Percentiles rank a stretch among this genome's conserved stretches.
Conservation (phyloP, 768 basidiomycete species). For the Suillus fuscotomentosus region DNA sequence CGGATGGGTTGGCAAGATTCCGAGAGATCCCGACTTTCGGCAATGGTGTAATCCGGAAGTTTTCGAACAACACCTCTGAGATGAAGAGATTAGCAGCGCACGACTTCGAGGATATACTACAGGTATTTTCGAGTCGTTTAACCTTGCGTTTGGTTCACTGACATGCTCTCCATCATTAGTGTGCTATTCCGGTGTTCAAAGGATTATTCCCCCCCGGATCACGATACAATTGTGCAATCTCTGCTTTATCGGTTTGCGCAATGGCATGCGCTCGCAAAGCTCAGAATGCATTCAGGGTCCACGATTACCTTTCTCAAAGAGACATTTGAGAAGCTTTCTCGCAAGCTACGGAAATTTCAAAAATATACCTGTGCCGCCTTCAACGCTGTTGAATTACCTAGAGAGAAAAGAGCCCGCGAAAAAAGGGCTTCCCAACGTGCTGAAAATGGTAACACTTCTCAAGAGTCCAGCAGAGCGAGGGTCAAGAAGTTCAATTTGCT, state of each 20-base stretch:
- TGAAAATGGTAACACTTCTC: background rate
- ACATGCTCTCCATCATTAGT: slow-evolving; percentile 11
- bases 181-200: slow-evolving; percentile 30
- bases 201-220: slow-evolving; percentile 18
- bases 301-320: slow-evolving; percentile 9
- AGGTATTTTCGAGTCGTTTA: slow-evolving; percentile 9
- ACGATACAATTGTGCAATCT: background rate
- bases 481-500: background rate
- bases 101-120: slow-evolving; percentile 37
- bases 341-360: background rate
- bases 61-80: slow-evolving; percentile 29
- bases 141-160: background rate
- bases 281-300: slow-evolving; percentile 24
- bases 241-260: slow-evolving; percentile 16
- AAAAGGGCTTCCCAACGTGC: too few relatives aligned
- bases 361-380: background rate
- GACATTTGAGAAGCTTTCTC: background rate
- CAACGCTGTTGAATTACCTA: background rate
- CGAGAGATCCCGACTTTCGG: slow-evolving; percentile 31
- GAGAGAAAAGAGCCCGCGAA: background rate
- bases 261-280: slow-evolving; percentile 23
- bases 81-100: slow-evolving; percentile 34
- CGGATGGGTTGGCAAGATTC: slow-evolving; percentile 18
- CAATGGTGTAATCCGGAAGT: slow-evolving; percentile 24
- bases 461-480: background rate